phyloP scores from a whole-genome alignment of 2,329 filamentous ascomycete genomes.

The Cercospora sojina region DNA sequence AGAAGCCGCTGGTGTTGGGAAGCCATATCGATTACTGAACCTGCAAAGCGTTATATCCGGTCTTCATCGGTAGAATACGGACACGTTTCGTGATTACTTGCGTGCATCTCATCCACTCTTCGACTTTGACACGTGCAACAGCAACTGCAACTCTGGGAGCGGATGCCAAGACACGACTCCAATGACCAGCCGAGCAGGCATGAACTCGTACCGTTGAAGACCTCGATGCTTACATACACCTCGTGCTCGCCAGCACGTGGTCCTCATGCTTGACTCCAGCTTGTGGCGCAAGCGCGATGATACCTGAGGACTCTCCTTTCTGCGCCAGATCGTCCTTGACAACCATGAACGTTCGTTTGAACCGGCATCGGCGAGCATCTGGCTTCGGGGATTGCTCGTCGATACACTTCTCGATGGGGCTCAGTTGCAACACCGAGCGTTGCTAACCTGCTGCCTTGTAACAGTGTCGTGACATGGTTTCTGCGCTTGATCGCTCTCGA shows the following conservation, averaged over 20 bases:
- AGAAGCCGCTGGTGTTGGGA: background rate
- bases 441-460: slow-evolving; percentile 5
- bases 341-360: background rate
- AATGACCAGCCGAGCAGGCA: background rate
- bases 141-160: background rate
- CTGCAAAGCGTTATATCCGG: background rate
- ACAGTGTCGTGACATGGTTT: background rate
- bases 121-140: background rate
- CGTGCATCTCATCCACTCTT: background rate
- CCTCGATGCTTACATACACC: background rate
- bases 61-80: background rate
- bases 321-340: background rate
- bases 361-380: background rate
- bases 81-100: background rate
- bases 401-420: background rate
- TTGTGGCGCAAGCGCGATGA: background rate
- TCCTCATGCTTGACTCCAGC: background rate
- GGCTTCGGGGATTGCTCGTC: background rate
- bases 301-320: background rate
- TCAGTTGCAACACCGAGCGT: background rate
- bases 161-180: background rate
- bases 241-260: background rate
- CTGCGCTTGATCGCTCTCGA: background rate
- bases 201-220: background rate
- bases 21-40: background rate